phyloP scores from a whole-genome alignment of 2,329 filamentous ascomycete species.

The Colletotrichum musae region DNA sequence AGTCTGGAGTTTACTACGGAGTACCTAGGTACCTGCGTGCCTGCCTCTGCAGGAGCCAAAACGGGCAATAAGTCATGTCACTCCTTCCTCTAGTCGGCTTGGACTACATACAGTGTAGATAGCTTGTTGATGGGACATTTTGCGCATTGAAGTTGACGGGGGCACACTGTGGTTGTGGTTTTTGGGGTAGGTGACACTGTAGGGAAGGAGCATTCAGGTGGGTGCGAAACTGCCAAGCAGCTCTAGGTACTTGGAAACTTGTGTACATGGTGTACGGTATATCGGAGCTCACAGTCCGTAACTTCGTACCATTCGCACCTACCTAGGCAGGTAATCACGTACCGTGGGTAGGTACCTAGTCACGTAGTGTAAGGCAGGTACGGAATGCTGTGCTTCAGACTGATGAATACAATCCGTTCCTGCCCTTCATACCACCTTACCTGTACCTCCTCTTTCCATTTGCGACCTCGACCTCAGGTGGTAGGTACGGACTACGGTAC shows the following conservation, averaged over 20 bases:
- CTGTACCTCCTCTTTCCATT: constrained; percentile 10
- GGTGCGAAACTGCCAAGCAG: background rate
- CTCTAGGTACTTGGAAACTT: no score
- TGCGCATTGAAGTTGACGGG: fast-evolving
- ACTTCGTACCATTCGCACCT: no score
- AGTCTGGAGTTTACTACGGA: no score
- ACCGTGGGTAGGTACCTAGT: no score
- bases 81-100: constrained; percentile 5
- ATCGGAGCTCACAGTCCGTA: no score
- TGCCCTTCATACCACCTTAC: background rate
- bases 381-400: no score
- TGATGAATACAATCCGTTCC: background rate
- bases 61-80: constrained; percentile 21
- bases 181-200: background rate
- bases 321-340: no score
- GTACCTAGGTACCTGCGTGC: no score
- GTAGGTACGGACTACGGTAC: no score
- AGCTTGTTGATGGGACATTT: no score
- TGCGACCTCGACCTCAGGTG: background rate
- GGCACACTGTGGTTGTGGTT: background rate
- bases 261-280: no score
- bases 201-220: background rate
- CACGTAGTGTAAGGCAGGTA: no score
- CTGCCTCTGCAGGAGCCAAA: background rate
- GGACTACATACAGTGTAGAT: background rate